Base-by-base conservation (phyloP, 106 monocot species). In the Alisma plantagoaquatica region DNA sequence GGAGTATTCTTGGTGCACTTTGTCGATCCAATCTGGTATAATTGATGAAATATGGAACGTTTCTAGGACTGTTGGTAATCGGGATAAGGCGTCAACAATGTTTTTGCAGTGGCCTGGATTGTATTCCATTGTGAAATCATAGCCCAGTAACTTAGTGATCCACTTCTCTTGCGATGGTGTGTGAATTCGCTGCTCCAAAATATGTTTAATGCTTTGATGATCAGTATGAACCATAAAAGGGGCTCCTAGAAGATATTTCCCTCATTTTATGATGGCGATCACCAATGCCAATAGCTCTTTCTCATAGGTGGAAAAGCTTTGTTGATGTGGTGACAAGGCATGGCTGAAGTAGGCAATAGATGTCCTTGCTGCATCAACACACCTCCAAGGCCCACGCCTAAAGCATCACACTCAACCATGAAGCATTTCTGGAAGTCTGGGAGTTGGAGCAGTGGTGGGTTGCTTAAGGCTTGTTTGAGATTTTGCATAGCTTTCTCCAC, bases 371-470 rank as follows among this genome's bases (percentile, higher is more conserved):
- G 56, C 56, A 56, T 56, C 10, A 56, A 23, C 10, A 33, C 22
- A 10, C 33, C 32, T 38, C 56, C 33, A 2, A 56, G 20, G 2
- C 56, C 56, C 9, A 28, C n/a, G 19, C 33, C 56, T 9, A 35
- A 56, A 19, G 56, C 56, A 23, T 56, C 56, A 30, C 31, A 30
- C 3, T 56, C 56, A 15, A 35, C n/a, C 2, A 56, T 19, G 28
- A 54, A 54, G 0, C 33, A 31, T 16, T 11, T 17, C 8, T 26
- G 28, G 54, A 54, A 54, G 31, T 54, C 16, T 2, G 30, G 26
- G 3, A 54, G 30, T 29, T 27, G 10, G 9, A 54, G 30, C n/a
- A 3, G 30, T 18, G 16, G 18, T 27, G 16, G 54, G 2, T 27
- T 25, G 9, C 8, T 4, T 31, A 54, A 30, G 29, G 54, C 27